A percentile compares a stretch with the other conserved stretches of the same genome.
These are phyloP conservation scores for Kazachstania sp. DNA, from an alignment of 1,139 yeast species.

Conservation along the genomic window DNA sequence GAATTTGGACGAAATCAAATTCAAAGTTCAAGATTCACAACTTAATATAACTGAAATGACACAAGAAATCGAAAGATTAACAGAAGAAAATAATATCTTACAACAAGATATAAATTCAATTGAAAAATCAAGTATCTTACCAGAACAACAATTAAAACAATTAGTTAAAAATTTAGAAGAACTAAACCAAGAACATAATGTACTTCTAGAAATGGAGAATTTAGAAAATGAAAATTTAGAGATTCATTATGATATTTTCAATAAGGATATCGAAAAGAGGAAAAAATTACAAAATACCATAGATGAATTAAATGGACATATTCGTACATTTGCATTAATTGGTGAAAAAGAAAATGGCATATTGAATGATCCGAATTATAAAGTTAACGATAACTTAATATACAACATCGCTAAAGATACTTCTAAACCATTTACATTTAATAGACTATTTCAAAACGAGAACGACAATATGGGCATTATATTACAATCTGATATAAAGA, in stretches of 20 bases:
- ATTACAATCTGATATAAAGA: conserved; percentile 19
- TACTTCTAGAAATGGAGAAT: conserved; percentile 1
- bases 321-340: conserved; percentile 21
- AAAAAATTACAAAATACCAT: conserved; percentile 46
- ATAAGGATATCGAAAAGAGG: conserved; percentile 26
- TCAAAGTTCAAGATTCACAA: neutral
- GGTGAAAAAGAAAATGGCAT: conserved; percentile 1
- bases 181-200: neutral
- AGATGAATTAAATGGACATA: conserved; percentile 38
- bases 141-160: conserved; percentile 1
- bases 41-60: neutral
- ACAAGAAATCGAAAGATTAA: neutral
- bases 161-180: neutral
- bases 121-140: conserved; percentile 1
- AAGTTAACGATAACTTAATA: neutral
- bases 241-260: conserved; percentile 12
- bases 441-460: conserved; percentile 7
- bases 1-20: neutral
- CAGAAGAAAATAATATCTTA: neutral
- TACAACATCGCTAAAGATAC: neutral
- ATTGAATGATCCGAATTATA: neutral
- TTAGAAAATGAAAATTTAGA: conserved; percentile 4
- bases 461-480: conserved; percentile 2
- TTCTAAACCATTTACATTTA: conserved; percentile 14
- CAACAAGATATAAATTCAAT: conserved; percentile 1